A percentile compares a stretch with the other conserved stretches of the same genome.
These are phyloP conservation scores for Verticillium zaregamsianum DNA, from an alignment of 2,329 filamentous ascomycete genomes.

Conservation along the genomic window DNA sequence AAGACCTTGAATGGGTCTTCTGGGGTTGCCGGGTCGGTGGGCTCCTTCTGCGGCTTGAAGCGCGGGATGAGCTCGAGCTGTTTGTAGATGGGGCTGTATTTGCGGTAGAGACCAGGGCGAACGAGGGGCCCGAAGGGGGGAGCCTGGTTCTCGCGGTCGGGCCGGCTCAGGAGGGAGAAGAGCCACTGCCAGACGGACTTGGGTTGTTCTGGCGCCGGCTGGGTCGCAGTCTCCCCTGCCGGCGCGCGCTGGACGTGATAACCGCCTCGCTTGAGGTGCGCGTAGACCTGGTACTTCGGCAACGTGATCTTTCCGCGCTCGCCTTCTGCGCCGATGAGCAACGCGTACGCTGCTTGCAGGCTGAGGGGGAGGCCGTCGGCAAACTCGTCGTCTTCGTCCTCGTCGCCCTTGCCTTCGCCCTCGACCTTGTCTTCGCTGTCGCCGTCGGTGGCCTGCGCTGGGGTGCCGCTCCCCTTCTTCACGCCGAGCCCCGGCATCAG, in stretches of 20 bases:
- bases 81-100: slow-evolving; percentile 68
- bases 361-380: slow-evolving; percentile 77
- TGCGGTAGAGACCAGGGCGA: slow-evolving; percentile 59
- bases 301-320: slow-evolving; percentile 59
- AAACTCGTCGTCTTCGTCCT: slow-evolving; percentile 39
- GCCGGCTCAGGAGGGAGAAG: slow-evolving; percentile 37
- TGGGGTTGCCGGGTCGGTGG: slow-evolving; percentile 20
- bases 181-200: slow-evolving; percentile 49
- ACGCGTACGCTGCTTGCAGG: slow-evolving; percentile 83
- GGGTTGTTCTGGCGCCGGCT: slow-evolving; percentile 12
- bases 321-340: slow-evolving; percentile 69
- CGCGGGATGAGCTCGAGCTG: slow-evolving; percentile 70
- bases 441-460: slow-evolving; percentile 11
- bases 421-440: slow-evolving; percentile 18
- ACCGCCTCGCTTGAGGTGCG: slow-evolving; percentile 75
- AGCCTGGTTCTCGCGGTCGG: slow-evolving; percentile 17
- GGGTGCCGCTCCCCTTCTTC: slow-evolving; percentile 16
- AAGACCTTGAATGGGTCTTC: slow-evolving; percentile 64
- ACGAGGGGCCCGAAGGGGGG: slow-evolving; percentile 53
- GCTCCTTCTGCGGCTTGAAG: slow-evolving; percentile 50
- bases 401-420: slow-evolving; percentile 13
- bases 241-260: slow-evolving; percentile 76
- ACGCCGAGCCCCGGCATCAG: slow-evolving; percentile 31
- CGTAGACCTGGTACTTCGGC: slow-evolving; percentile 84
- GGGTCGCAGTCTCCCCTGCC: slow-evolving; percentile 16